A percentile compares a stretch with the other conserved stretches of the same genome.
These are phyloP conservation scores for Akebia trifoliata DNA, from an alignment of 164 flowering plant species.

Conservation along the genomic window DNA sequence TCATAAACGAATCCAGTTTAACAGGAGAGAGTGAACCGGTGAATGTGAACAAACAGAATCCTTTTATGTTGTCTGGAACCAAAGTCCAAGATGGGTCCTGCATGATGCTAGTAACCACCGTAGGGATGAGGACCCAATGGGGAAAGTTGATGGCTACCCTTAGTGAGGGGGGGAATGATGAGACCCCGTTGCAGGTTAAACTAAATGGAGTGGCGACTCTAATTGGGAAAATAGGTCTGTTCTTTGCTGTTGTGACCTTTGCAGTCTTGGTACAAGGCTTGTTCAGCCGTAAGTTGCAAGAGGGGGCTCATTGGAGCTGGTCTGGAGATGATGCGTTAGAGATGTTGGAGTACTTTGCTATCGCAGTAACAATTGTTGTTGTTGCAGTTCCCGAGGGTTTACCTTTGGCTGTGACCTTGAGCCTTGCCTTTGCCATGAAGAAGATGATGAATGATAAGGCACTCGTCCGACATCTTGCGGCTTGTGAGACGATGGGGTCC, in stretches of 20 bases:
- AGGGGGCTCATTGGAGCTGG: slow-evolving; percentile 7
- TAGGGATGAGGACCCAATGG: slow-evolving; percentile 93
- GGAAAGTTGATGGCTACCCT: slow-evolving; percentile 83
- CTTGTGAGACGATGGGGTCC: slow-evolving; percentile 12
- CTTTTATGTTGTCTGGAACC: slow-evolving; percentile 10
- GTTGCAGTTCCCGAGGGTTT: slow-evolving; percentile 10
- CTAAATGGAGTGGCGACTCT: slow-evolving; percentile 84
- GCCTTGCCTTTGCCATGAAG: slow-evolving; percentile 11
- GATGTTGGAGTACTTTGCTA: slow-evolving; percentile 4
- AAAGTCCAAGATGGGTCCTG: slow-evolving; percentile 5
- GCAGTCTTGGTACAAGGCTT: slow-evolving; percentile 70
- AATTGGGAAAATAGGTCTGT: slow-evolving; percentile 76
- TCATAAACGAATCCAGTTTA: slow-evolving; percentile 8
- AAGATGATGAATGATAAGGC: slow-evolving; percentile 14
- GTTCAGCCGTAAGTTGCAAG: slow-evolving; percentile 35
- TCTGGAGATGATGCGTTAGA: slow-evolving; percentile 1
- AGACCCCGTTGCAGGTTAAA: slow-evolving; percentile 81
- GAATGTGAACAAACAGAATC: not conserved
- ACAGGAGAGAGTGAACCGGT: slow-evolving; percentile 9
- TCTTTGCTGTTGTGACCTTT: slow-evolving; percentile 73
- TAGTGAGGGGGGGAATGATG: slow-evolving; percentile 86
- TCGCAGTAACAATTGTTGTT: slow-evolving; percentile 7
- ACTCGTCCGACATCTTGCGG: slow-evolving; percentile 7
- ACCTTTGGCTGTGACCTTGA: slow-evolving; percentile 10
- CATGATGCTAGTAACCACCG: slow-evolving; percentile 49